These are phyloP conservation scores for Naganishia antarctica DNA, from an alignment of 768 basidiomycete genomes.

Conservation along the genomic window DNA sequence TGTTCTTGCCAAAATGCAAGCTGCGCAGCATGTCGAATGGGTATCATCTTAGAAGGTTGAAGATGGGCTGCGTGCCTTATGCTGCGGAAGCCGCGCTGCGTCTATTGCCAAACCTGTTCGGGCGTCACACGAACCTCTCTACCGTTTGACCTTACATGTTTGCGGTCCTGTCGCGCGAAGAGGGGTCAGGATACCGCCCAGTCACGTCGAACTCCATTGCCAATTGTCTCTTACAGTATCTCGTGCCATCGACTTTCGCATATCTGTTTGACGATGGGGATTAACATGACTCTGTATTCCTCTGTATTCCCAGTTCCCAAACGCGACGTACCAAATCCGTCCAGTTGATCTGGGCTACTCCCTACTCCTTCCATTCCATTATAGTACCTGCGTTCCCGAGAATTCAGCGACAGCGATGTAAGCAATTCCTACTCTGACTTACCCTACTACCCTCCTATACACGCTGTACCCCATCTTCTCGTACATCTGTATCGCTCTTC, in stretches of 20 bases:
- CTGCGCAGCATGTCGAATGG: too few relatives aligned
- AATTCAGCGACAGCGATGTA: constrained; percentile 64
- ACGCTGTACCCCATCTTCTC: constrained; percentile 90
- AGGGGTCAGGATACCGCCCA: background rate
- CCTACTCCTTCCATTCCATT: constrained; percentile 43
- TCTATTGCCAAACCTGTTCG: constrained; percentile 19
- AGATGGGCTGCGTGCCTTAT: too few relatives aligned
- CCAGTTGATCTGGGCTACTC: constrained; percentile 41
- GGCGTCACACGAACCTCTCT: constrained; percentile 24
- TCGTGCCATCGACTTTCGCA: constrained; percentile 27
- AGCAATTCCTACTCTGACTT: constrained; percentile 63
- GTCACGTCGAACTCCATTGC: background rate
- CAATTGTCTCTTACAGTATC: constrained; percentile 16
- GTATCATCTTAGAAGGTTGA: too few relatives aligned
- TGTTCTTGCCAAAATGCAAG: too few relatives aligned
- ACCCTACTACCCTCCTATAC: constrained; percentile 81
- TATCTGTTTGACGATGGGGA: constrained; percentile 5
- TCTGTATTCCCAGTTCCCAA: too few relatives aligned
- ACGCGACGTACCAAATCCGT: constrained; percentile 36
- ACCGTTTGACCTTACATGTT: constrained; percentile 24
- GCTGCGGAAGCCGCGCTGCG: too few relatives aligned
- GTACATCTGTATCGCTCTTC: constrained; percentile 82
- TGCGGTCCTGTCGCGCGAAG: constrained; percentile 20
- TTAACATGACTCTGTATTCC: too few relatives aligned
- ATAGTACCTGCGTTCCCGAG: constrained; percentile 66